Evolutionary conservation across 805 yeast genomes (phyloP).

Genomic region (Saccharomycopsis fermentans): DNA sequence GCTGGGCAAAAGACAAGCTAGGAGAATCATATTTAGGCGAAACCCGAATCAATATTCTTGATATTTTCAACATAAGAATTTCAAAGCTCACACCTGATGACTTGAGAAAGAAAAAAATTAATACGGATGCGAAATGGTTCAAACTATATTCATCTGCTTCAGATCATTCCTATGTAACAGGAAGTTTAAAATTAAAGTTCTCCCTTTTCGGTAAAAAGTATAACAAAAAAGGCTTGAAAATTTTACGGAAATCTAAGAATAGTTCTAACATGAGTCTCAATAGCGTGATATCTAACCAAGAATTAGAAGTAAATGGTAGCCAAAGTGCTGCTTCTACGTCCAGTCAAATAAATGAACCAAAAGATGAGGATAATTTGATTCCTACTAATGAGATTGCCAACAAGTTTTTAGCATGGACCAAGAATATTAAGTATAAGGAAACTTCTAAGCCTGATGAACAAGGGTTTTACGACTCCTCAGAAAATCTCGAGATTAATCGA

Average conservation of each 20-base stretch:
- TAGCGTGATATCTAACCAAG: not conserved
- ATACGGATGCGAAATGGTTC: slow-evolving; percentile 32
- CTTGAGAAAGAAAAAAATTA: slow-evolving; percentile 1
- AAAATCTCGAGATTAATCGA: not conserved
- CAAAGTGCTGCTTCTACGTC: not conserved
- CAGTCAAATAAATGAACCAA: not conserved
- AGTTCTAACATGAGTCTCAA: not conserved
- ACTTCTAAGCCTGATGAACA: slow-evolving; percentile 15
- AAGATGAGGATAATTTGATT: slow-evolving; percentile 4
- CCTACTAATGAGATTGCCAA: slow-evolving; percentile 5
- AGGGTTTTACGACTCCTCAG: slow-evolving; percentile 8
- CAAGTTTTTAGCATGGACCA: slow-evolving; percentile 13
- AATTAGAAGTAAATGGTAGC: not conserved
- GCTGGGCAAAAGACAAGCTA: slow-evolving; percentile 14
- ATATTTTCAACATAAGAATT: slow-evolving; percentile 17
- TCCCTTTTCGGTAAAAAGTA: slow-evolving; percentile 4
- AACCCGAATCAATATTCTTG: slow-evolving; percentile 12
- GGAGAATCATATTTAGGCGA: slow-evolving; percentile 15
- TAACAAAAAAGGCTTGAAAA: slow-evolving; percentile 4
- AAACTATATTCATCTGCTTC: slow-evolving; percentile 32
- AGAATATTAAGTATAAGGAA: slow-evolving; percentile 2
- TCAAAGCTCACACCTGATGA: slow-evolving; percentile 17
- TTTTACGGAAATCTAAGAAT: slow-evolving; percentile 1
- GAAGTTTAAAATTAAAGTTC: slow-evolving; percentile 30
- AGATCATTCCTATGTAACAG: slow-evolving; percentile 37